These are phyloP conservation scores for Toxoplasma gondii DNA, from an alignment of 169 alveolate species.

Conservation along the genomic window DNA sequence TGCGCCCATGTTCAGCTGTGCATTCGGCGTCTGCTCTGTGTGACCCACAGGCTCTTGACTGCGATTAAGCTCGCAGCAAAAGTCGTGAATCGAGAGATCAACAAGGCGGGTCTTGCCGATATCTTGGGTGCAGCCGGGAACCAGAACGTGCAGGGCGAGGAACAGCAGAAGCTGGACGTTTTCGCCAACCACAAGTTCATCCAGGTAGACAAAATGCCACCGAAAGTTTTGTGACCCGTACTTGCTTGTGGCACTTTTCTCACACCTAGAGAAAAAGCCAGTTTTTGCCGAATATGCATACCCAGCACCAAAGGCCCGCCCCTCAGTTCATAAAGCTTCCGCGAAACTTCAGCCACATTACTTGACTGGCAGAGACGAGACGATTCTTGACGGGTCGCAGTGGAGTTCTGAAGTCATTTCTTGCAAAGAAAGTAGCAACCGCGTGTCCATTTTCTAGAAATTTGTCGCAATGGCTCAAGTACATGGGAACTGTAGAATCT, in stretches of 20 bases:
- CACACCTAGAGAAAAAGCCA: neutral
- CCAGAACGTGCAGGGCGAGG: slow-evolving; percentile 76
- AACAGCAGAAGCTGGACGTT: slow-evolving; percentile 76
- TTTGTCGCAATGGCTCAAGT: too few species aligned
- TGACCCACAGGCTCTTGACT: slow-evolving; percentile 63
- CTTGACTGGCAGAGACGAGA: too few species aligned
- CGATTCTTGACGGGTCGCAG: too few species aligned
- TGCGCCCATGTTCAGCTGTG: too few species aligned
- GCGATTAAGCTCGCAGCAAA: slow-evolving; percentile 72
- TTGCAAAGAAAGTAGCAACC: too few species aligned
- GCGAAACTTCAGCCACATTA: too few species aligned
- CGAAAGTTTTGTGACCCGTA: neutral
- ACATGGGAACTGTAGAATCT: too few species aligned
- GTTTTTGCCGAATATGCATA: neutral
- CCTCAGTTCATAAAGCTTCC: neutral
- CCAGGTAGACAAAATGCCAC: slow-evolving; percentile 38
- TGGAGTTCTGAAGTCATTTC: too few species aligned
- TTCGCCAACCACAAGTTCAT: slow-evolving; percentile 77
- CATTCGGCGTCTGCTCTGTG: neutral
- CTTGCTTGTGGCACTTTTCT: neutral
- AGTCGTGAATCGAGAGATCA: slow-evolving; percentile 71
- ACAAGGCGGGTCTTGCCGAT: slow-evolving; percentile 71
- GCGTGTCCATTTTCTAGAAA: too few species aligned
- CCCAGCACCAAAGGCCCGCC: neutral
- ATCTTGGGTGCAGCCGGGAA: slow-evolving; percentile 69